Percentiles rank a stretch among this genome's conserved stretches.
Conservation (phyloP, 192 early-diverging fungal genomes). For the Coemansia sp. region DNA sequence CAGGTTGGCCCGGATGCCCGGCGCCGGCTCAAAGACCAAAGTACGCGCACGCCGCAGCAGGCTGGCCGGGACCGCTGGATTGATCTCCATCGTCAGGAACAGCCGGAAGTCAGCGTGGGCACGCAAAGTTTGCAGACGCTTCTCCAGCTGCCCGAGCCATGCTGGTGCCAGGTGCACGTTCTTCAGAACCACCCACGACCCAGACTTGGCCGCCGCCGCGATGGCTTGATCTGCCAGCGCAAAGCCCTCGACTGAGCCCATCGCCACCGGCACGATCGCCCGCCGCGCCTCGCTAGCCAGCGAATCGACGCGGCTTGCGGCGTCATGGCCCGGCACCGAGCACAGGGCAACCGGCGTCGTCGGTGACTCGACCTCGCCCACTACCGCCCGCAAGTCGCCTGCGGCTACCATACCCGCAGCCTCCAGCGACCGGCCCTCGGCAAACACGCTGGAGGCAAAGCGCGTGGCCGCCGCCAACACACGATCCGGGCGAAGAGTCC, state of each 20-base stretch:
- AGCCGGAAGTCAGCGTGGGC: slow-evolving; percentile 81
- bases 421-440: slow-evolving; percentile 8
- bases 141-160: slow-evolving; percentile 95
- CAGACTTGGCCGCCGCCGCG: slow-evolving; percentile 68
- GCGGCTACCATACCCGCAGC: slow-evolving; percentile 43
- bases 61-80: slow-evolving; percentile 92
- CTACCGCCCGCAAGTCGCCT: slow-evolving; percentile 64
- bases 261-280: slow-evolving; percentile 78
- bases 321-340: slow-evolving; percentile 92
- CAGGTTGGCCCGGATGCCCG: slow-evolving; percentile 92
- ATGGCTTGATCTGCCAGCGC: slow-evolving; percentile 87
- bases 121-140: slow-evolving; percentile 82
- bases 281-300: slow-evolving; percentile 63
- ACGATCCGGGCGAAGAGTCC: slow-evolving; percentile 84
- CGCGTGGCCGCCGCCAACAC: slow-evolving; percentile 65
- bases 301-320: slow-evolving; percentile 88
- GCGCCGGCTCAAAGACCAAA: slow-evolving; percentile 92
- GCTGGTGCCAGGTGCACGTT: slow-evolving; percentile 95
- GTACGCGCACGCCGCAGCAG: slow-evolving; percentile 83
- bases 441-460: slow-evolving; percentile 62
- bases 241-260: slow-evolving; percentile 96
- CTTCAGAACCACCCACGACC: slow-evolving; percentile 95
- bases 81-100: slow-evolving; percentile 97
- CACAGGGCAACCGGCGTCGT: slow-evolving; percentile 87
- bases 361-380: slow-evolving; percentile 62